Percentiles rank a stretch among this genome's conserved stretches.
phyloP scores from a whole-genome alignment of 2,329 filamentous ascomycete species.

The Diplodia mutila region DNA sequence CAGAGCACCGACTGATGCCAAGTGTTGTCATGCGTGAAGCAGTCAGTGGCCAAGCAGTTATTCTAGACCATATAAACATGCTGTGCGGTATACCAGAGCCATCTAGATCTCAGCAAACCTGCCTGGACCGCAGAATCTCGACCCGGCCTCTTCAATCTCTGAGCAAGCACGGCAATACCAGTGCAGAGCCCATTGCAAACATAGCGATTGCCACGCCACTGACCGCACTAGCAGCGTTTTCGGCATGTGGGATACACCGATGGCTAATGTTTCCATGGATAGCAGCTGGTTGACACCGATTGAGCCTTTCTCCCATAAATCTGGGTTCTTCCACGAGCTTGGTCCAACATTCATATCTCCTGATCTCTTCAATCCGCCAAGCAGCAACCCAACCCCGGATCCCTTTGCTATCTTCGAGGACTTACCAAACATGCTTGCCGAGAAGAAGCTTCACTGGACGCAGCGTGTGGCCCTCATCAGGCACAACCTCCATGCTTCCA shows the following conservation, averaged over 20 bases:
- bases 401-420: not conserved
- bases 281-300: not conserved
- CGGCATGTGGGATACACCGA: constrained; percentile 17
- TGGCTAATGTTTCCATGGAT: constrained; percentile 6
- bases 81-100: not conserved
- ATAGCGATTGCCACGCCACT: not conserved
- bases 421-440: constrained; percentile 12
- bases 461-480: constrained; percentile 51
- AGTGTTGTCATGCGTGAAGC: not conserved
- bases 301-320: not conserved
- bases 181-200: constrained; percentile 1
- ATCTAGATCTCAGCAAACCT: constrained; percentile 10
- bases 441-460: constrained; percentile 49
- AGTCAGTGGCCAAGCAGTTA: not conserved
- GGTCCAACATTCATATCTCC: not conserved
- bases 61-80: constrained; percentile 16
- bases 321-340: constrained; percentile 15
- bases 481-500: constrained; percentile 50
- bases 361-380: not conserved
- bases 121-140: constrained; percentile 2
- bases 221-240: not conserved
- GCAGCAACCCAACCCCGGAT: not conserved
- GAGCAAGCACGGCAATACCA: not conserved
- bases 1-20: not conserved
- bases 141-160: not conserved